These are phyloP conservation scores for Filobasidium uniguttulatum DNA, from an alignment of 1,284 basidiomycete species.

Conservation along the genomic window DNA sequence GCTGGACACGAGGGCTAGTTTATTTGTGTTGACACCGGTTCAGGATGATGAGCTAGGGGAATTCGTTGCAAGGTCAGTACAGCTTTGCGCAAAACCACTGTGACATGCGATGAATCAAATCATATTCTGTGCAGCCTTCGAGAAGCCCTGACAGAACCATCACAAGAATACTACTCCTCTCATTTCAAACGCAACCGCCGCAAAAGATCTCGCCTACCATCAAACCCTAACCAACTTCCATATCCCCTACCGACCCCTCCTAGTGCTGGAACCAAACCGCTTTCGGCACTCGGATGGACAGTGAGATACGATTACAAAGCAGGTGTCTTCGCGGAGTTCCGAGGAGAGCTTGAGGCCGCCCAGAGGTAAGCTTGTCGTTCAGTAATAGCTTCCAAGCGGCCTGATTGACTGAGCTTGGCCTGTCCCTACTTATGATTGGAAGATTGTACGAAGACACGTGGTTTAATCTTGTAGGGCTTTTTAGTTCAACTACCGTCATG, in stretches of 20 bases:
- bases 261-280: slow-evolving; percentile 40
- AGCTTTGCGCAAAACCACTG: too few species aligned
- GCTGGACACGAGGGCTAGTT: slow-evolving; percentile 74
- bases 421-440: not conserved
- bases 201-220: slow-evolving; percentile 54
- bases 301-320: slow-evolving; percentile 96
- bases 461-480: slow-evolving; percentile 65
- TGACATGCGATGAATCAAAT: too few species aligned
- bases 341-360: slow-evolving; percentile 77
- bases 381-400: not conserved
- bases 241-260: slow-evolving; percentile 35
- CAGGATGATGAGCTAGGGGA: slow-evolving; percentile 64
- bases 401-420: not conserved
- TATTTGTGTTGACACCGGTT: slow-evolving; percentile 91
- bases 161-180: slow-evolving; percentile 79
- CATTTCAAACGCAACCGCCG: slow-evolving; percentile 81
- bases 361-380: slow-evolving; percentile 46
- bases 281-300: slow-evolving; percentile 79
- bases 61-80: slow-evolving; percentile 57
- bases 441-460: slow-evolving; percentile 89
- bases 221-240: slow-evolving; percentile 36
- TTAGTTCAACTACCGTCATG: slow-evolving; percentile 66
- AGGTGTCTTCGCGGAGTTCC: slow-evolving; percentile 86
- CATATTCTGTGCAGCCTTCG: slow-evolving; percentile 57
- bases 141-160: slow-evolving; percentile 70